Evolutionary conservation across 1,139 yeast species (phyloP).

Genomic region (Pneumocystis sp.): DNA sequence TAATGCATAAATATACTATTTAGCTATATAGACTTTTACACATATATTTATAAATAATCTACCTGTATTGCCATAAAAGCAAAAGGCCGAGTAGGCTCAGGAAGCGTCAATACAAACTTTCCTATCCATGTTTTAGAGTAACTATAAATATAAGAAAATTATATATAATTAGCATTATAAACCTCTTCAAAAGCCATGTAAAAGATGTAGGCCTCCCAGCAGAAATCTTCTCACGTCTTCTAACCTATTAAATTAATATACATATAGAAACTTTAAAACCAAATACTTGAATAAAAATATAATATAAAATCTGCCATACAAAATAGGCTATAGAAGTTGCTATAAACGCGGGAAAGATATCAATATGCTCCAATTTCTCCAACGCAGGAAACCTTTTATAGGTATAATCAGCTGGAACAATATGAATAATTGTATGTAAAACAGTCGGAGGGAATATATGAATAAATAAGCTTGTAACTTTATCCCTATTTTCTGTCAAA

Average conservation of each 20-base stretch:
- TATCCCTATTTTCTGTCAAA: conserved; percentile 20
- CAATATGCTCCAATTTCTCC: conserved; percentile 49
- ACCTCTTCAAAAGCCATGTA: conserved; percentile 50
- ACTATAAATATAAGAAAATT: conserved; percentile 21
- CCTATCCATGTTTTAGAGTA: conserved; percentile 55
- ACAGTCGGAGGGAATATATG: conserved; percentile 85
- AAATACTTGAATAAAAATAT: conserved; percentile 69
- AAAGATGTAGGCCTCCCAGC: conserved; percentile 81
- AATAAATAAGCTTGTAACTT: conserved; percentile 82
- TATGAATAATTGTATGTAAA: conserved; percentile 76
- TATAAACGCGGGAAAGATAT: conserved; percentile 52
- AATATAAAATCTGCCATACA: conserved; percentile 83
- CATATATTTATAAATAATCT: not conserved
- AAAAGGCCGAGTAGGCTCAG: conserved; percentile 68
- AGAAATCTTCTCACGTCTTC: conserved; percentile 62
- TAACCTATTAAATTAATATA: conserved; percentile 15
- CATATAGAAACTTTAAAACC: not conserved
- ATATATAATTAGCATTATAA: not conserved
- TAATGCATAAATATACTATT: conserved; percentile 72
- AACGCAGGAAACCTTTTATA: conserved; percentile 70
- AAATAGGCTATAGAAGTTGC: conserved; percentile 76
- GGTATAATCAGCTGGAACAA: conserved; percentile 36
- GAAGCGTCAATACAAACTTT: conserved; percentile 64
- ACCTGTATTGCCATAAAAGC: conserved; percentile 55
- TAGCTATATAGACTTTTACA: not conserved